A percentile compares a stretch with the other conserved stretches of the same genome.
Conservation (phyloP, 139 green algal species). For the Marvania coccoides region DNA sequence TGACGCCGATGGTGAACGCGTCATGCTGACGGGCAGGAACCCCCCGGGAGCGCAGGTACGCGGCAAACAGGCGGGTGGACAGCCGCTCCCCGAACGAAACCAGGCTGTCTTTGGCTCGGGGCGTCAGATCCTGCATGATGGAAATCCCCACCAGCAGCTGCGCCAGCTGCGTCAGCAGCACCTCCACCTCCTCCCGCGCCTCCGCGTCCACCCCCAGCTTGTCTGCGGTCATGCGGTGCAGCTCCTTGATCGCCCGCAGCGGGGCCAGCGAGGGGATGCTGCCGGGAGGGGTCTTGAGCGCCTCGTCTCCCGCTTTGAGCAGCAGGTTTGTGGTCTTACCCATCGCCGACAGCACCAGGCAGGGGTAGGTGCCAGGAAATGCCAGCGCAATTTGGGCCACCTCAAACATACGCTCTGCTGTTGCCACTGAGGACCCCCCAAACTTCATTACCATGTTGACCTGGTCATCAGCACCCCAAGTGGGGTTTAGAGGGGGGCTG, state of each 20-base stretch:
- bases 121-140: slow-evolving; percentile 91
- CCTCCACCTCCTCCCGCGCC: slow-evolving; percentile 52
- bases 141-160: slow-evolving; percentile 84
- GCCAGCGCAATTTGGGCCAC: slow-evolving; percentile 88
- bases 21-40: slow-evolving; percentile 76
- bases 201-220: slow-evolving; percentile 50
- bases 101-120: slow-evolving; percentile 80
- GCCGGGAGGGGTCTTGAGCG: slow-evolving; percentile 46
- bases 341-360: slow-evolving; percentile 96
- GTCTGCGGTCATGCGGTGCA: slow-evolving; percentile 63
- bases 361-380: slow-evolving; percentile 77
- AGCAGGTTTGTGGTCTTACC: slow-evolving; percentile 98
- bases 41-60: slow-evolving; percentile 53
- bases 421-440: slow-evolving; percentile 88
- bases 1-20: slow-evolving; percentile 79
- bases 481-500: background rate
- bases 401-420: slow-evolving; percentile 84
- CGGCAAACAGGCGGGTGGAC: slow-evolving; percentile 90
- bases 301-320: slow-evolving; percentile 72
- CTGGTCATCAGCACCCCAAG: background rate
- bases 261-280: slow-evolving; percentile 45
- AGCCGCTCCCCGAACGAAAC: slow-evolving; percentile 98
- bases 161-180: slow-evolving; percentile 71
- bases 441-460: slow-evolving; percentile 89
- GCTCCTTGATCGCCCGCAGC: slow-evolving; percentile 55